Evolutionary conservation across 345 rosid species (phyloP).

Genomic region (Eucalyptus regnans): DNA sequence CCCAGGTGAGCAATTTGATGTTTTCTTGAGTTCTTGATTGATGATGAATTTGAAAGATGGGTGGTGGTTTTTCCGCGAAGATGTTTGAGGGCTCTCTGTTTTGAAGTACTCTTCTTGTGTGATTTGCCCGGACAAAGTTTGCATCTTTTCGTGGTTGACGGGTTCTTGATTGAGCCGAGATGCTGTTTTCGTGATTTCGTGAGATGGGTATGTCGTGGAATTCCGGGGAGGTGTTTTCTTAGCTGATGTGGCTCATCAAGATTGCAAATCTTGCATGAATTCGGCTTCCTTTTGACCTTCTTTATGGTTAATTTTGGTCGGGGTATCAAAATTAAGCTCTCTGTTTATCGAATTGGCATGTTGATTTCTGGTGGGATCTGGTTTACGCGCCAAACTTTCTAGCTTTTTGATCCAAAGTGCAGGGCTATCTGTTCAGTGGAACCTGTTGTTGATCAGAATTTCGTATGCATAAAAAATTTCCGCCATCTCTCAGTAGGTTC

Average conservation of each 20-base stretch:
- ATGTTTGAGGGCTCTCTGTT: background rate
- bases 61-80: background rate
- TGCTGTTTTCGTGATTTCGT: background rate
- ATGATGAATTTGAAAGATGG: background rate
- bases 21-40: background rate
- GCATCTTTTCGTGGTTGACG: background rate
- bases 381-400: background rate
- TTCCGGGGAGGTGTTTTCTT: background rate
- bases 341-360: background rate
- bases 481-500: background rate
- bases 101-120: background rate
- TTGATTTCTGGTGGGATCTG: background rate
- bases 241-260: background rate
- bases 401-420: background rate
- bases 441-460: background rate
- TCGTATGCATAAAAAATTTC: background rate
- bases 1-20: background rate
- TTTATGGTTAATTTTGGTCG: background rate
- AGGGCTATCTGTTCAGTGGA: background rate
- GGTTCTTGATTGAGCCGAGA: background rate
- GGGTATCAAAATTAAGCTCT: background rate
- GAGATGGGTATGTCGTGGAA: background rate
- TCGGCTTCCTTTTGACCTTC: background rate
- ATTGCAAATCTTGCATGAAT: background rate
- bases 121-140: background rate